phyloP scores from a whole-genome alignment of 805 yeast species.

The Schwanniomyces yamadae region DNA sequence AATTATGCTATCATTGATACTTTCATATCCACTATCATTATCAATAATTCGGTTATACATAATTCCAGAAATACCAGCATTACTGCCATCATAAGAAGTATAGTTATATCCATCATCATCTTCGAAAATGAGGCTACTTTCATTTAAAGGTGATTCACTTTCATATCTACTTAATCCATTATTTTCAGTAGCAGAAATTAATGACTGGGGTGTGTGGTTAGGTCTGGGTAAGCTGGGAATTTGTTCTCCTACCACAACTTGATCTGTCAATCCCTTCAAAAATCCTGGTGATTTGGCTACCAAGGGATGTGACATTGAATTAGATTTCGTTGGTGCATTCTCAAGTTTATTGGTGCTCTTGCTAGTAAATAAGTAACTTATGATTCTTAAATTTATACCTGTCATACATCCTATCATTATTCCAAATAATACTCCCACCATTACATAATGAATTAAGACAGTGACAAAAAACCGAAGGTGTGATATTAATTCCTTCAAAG shows the following conservation, averaged over 20 bases:
- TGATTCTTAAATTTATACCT: slow-evolving; percentile 6
- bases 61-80: too few species aligned
- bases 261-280: neutral
- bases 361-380: slow-evolving; percentile 4
- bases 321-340: too few species aligned
- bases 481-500: neutral
- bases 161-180: neutral
- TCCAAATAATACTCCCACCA: slow-evolving; percentile 10
- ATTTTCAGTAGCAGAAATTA: neutral
- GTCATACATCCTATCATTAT: slow-evolving; percentile 6
- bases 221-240: neutral
- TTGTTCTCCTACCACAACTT: neutral
- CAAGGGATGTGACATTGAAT: too few species aligned
- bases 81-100: neutral
- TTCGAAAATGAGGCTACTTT: slow-evolving; percentile 3
- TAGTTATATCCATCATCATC: slow-evolving; percentile 10
- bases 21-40: too few species aligned
- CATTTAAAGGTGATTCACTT: too few species aligned
- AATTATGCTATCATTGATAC: too few species aligned
- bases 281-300: neutral
- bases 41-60: too few species aligned
- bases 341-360: neutral
- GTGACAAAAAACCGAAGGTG: slow-evolving; percentile 5
- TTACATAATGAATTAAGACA: slow-evolving; percentile 6
- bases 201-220: neutral